Evolutionary conservation across 306 rosid genomes (phyloP).

Genomic region (Prunus kanzakura): DNA sequence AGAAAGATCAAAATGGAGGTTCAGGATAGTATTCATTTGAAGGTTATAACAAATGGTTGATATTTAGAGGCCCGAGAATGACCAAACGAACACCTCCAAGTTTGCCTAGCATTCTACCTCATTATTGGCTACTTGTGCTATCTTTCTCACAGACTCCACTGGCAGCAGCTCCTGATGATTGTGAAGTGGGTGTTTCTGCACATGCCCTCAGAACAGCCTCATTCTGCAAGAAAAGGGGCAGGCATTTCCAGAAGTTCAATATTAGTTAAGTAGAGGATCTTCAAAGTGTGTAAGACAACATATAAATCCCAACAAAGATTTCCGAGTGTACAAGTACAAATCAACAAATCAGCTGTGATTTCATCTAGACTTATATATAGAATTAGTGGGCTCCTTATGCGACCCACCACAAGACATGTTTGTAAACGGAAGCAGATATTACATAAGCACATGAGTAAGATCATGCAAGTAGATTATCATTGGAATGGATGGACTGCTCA

Average conservation of each 20-base stretch:
- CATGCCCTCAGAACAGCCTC: slow-evolving; percentile 90
- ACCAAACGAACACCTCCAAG: slow-evolving; percentile 16
- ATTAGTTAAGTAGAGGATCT: not conserved
- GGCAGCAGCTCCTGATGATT: slow-evolving; percentile 30
- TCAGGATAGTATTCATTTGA: not conserved
- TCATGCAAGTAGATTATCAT: not conserved
- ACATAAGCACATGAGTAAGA: not conserved
- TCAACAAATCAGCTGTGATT: not conserved
- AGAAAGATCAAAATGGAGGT: slow-evolving; percentile 21
- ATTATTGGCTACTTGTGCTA: slow-evolving; percentile 17
- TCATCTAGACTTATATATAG: not conserved
- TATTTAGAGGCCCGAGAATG: not conserved
- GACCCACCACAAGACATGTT: not conserved
- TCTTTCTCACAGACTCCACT: slow-evolving; percentile 25
- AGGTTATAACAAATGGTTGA: slow-evolving; percentile 6
- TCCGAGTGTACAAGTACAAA: not conserved
- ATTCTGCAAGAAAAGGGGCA: slow-evolving; percentile 40
- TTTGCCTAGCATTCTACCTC: slow-evolving; percentile 24
- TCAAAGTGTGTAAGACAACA: not conserved
- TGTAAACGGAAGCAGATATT: not conserved
- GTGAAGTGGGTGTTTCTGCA: slow-evolving; percentile 57
- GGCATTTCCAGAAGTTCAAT: slow-evolving; percentile 14
- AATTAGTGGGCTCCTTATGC: not conserved
- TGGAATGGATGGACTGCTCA: not conserved
- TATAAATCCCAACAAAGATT: not conserved